phyloP scores from a whole-genome alignment of 2,329 filamentous ascomycete species.

The Ambrosiella xylebori region DNA sequence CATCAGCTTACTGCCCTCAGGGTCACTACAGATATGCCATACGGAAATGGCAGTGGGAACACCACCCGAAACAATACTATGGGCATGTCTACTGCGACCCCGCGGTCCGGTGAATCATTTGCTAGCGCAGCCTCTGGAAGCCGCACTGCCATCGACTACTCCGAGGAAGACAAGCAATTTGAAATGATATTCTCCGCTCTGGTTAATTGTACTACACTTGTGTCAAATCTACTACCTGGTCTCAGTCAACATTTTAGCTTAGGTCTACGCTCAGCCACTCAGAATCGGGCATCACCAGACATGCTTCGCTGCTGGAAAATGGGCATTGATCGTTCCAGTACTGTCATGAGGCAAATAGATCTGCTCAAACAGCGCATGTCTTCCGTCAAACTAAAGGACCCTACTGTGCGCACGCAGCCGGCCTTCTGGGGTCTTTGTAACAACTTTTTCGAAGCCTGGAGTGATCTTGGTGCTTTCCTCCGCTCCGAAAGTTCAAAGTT shows the following conservation, averaged over 20 bases:
- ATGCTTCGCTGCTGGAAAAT: constrained; percentile 49
- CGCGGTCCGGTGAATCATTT: constrained; percentile 71
- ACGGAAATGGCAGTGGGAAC: constrained; percentile 26
- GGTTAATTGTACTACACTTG: constrained; percentile 54
- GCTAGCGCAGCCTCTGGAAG: constrained; percentile 31
- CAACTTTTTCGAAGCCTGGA: constrained; percentile 54
- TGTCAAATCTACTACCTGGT: constrained; percentile 52
- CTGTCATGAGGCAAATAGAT: constrained; percentile 56
- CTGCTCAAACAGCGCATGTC: constrained; percentile 56
- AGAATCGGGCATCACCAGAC: constrained; percentile 36
- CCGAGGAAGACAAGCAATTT: constrained; percentile 64
- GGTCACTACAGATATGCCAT: constrained; percentile 37
- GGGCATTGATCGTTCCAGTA: constrained; percentile 53
- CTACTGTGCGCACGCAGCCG: constrained; percentile 47
- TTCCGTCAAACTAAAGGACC: constrained; percentile 70
- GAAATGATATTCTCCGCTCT: constrained; percentile 68
- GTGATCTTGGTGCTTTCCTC: constrained; percentile 44
- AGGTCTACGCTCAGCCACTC: constrained; percentile 45
- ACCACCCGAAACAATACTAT: constrained; percentile 27
- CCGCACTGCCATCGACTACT: constrained; percentile 41
- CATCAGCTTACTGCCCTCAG: constrained; percentile 37
- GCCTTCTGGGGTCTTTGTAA: constrained; percentile 57
- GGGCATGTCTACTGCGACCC: constrained; percentile 45
- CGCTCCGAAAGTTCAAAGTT: constrained; percentile 33
- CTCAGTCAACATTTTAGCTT: constrained; percentile 50